Conservation (phyloP, 345 rosid genomes). For the Citrus australasica region DNA sequence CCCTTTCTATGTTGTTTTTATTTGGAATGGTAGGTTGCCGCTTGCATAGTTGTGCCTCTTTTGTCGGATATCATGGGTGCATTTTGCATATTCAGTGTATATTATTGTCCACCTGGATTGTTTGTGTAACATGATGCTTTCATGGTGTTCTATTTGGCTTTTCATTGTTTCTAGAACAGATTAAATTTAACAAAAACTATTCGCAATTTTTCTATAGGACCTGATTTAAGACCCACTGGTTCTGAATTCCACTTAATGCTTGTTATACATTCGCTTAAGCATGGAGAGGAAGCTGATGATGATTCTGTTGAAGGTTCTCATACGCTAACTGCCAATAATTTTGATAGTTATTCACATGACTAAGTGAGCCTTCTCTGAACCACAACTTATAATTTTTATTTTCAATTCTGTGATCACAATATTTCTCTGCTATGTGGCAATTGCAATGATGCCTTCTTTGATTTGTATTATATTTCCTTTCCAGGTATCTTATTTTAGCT, state of each 20-base stretch:
- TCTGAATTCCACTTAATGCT: constrained; percentile 77
- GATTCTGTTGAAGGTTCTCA: constrained; percentile 64
- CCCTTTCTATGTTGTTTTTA: no score
- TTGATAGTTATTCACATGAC: constrained; percentile 70
- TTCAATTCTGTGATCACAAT: background rate
- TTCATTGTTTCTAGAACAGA: no score
- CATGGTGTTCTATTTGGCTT: no score
- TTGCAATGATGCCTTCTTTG: no score
- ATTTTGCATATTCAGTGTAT: background rate
- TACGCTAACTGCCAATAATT: constrained; percentile 47
- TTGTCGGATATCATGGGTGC: background rate
- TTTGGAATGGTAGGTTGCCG: no score
- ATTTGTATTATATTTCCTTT: no score
- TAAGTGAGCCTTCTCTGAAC: constrained; percentile 41
- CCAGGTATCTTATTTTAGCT: no score
- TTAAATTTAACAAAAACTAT: no score
- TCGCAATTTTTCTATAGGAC: constrained; percentile 24
- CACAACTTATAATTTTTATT: background rate
- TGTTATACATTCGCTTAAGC: constrained; percentile 52
- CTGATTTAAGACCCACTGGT: constrained; percentile 74
- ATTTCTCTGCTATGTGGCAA: background rate
- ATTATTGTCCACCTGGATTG: background rate
- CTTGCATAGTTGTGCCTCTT: constrained; percentile 1
- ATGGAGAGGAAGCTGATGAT: constrained; percentile 75
- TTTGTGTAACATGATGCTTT: no score